Percentiles rank a stretch among this genome's conserved stretches.
phyloP scores from a whole-genome alignment of 129 eudicot genomes.

The Erigeron canadensis region DNA sequence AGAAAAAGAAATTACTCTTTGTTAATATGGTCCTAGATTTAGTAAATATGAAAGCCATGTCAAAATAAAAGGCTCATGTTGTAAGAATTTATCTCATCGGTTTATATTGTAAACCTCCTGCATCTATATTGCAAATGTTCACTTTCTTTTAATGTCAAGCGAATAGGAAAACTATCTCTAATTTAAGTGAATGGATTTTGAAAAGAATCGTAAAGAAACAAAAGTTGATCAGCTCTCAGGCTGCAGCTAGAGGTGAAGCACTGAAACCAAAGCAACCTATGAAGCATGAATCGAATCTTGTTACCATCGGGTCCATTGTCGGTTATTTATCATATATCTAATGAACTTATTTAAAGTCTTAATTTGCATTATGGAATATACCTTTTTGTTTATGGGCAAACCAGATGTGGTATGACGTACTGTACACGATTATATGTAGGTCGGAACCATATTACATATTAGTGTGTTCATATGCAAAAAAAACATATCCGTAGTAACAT shows the following conservation, averaged over 20 bases:
- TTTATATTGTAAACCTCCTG: slow-evolving; percentile 16
- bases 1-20: slow-evolving; percentile 5
- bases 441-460: no score
- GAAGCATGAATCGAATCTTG: no score
- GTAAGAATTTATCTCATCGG: slow-evolving; percentile 9
- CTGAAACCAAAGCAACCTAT: no score
- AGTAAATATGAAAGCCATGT: slow-evolving; percentile 14
- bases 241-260: slow-evolving; percentile 18
- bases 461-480: no score
- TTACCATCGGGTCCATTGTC: no score
- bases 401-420: no score
- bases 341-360: no score
- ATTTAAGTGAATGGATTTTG: not conserved
- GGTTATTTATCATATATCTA: no score
- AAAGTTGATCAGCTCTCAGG: slow-evolving; percentile 47
- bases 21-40: not conserved
- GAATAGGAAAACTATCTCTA: slow-evolving; percentile 5
- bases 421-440: no score
- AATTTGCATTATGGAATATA: no score
- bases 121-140: not conserved
- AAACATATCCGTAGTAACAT: no score
- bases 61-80: not conserved
- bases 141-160: not conserved
- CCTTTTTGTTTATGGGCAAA: no score
- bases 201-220: slow-evolving; percentile 3